Percentiles rank a stretch among this genome's conserved stretches.
These are phyloP conservation scores for Physaria fendleri DNA, from an alignment of 345 rosid species.

Conservation along the genomic window DNA sequence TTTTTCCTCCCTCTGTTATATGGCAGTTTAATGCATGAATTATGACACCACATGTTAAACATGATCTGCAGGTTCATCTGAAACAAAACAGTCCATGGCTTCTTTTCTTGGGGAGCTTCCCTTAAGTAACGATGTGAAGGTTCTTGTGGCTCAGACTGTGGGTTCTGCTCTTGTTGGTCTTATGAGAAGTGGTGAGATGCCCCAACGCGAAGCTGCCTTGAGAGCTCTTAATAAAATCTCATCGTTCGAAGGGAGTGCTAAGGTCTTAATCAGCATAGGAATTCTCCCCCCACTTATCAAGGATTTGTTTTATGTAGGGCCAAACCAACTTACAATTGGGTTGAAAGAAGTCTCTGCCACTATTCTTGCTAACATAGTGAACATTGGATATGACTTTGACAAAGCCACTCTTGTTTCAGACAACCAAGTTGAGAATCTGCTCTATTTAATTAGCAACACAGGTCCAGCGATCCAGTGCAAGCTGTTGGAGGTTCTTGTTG, in stretches of 20 bases:
- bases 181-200: conserved; percentile 68
- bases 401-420: conserved; percentile 75
- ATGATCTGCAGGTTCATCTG: conserved; percentile 62
- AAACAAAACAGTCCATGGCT: conserved; percentile 88
- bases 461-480: conserved; percentile 97
- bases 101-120: conserved; percentile 84
- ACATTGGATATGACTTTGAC: conserved; percentile 66
- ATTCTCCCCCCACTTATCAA: conserved; percentile 88
- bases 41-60: conserved; percentile 18
- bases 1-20: neutral
- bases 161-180: conserved; percentile 71
- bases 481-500: conserved; percentile 94
- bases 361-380: conserved; percentile 84
- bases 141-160: conserved; percentile 69
- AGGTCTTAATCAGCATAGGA: conserved; percentile 70
- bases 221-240: conserved; percentile 88
- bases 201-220: conserved; percentile 77
- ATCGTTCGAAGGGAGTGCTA: conserved; percentile 71
- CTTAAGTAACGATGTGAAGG: conserved; percentile 69
- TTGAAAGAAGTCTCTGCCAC: conserved; percentile 92
- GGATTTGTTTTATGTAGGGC: conserved; percentile 71
- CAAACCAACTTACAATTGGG: conserved; percentile 72
- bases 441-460: conserved; percentile 86
- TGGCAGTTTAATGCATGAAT: neutral
- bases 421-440: conserved; percentile 65